Evolutionary conservation across 495 filamentous ascomycete genomes (phyloP), one percentile per base, ranked within the genome.

Genomic region (Glonium stellatum): DNA sequence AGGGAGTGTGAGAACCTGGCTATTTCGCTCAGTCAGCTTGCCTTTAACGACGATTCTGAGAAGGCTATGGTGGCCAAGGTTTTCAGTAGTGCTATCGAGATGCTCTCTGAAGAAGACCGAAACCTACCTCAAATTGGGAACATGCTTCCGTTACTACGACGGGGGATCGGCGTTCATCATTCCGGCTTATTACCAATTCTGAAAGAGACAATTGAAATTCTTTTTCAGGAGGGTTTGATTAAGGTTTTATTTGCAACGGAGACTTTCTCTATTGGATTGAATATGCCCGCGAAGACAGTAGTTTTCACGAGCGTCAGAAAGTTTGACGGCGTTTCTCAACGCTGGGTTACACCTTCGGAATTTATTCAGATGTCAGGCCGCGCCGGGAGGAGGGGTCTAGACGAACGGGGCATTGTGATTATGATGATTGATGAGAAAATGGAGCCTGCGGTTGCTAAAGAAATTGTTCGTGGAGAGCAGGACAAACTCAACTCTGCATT

Each of bases 231-330:
- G 72, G 90, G 90, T 58, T 79, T 98, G 53, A 96, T 98, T 75
- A 98, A 98, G 70, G 93, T 96, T 27, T 78, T 98, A 0, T 98
- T 98, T 66, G 93, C 93, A 0, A 98, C 93, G 9, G 93, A 98
- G 72, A 98, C 93, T 0, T 98, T 98, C 76, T 98, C 93, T 13
- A 97, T 97, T 67, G 93, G 93, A 53, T 76, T 98, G 44, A 98
- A 98, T 77, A 98, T 98, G 93, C 93, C 93, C 64, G 93, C 95
- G 27, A 96, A 96, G 75, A 98, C 93, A 6, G 93, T 98, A 15
- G 92, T 98, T 44, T 98, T 98, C 73, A 97, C 95, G 0, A 91
- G 86, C 68, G 91, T 98, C 19, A 85, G 87, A 5, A 98, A 98
- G 70, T 98, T 88, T 63, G 93, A 98, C 71, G 93, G 93, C 27